phyloP scores from a whole-genome alignment of 257 asterid species.

The Verbena officinalis region DNA sequence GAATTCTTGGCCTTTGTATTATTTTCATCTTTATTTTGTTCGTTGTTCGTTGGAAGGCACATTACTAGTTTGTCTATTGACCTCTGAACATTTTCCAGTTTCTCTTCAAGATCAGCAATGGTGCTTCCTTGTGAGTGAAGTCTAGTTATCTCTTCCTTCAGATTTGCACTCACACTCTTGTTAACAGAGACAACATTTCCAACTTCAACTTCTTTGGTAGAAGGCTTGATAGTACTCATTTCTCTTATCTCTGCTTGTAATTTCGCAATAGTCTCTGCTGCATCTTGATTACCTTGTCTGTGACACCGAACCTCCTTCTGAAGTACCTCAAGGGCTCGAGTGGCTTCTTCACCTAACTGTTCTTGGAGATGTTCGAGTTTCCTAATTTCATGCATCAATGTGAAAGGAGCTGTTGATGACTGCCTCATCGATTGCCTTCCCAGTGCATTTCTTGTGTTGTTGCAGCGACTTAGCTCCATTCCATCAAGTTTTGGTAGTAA shows the following conservation, averaged over 20 bases:
- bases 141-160: conserved; percentile 91
- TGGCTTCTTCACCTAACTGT: conserved; percentile 94
- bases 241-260: conserved; percentile 88
- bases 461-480: conserved; percentile 41
- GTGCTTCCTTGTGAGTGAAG: conserved; percentile 96
- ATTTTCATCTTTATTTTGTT: conserved; percentile 50
- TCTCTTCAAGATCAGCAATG: conserved; percentile 89
- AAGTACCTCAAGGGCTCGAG: conserved; percentile 86
- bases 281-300: conserved; percentile 93
- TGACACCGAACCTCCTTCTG: conserved; percentile 96
- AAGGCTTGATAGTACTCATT: conserved; percentile 60
- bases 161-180: conserved; percentile 89
- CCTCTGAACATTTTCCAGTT: conserved; percentile 89
- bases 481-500: conserved; percentile 63
- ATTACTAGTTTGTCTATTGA: conserved; percentile 86
- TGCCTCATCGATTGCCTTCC: conserved; percentile 82
- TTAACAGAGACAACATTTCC: conserved; percentile 57
- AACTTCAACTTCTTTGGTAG: conserved; percentile 59
- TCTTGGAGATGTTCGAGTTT: conserved; percentile 98
- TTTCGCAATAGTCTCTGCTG: conserved; percentile 95
- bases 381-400: conserved; percentile 89
- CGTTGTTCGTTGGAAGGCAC: conserved; percentile 72
- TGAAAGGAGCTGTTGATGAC: conserved; percentile 88
- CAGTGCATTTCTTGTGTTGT: conserved; percentile 57
- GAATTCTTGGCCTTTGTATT: conserved; percentile 60